Conservation (phyloP, 306 rosid species). For the Sesbania bispinosa region DNA sequence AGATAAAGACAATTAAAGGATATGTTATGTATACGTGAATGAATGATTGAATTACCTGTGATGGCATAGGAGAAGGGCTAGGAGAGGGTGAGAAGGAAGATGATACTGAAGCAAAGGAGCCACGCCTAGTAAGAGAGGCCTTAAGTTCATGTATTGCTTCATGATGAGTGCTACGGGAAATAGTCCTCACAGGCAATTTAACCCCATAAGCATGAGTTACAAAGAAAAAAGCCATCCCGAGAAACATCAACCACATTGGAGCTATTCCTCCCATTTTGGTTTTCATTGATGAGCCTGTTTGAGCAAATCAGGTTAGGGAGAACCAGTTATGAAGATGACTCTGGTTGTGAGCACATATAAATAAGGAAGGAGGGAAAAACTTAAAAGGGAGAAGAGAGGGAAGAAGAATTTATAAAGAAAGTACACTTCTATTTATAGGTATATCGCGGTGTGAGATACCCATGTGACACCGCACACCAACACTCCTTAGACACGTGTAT, state of each 20-base stretch:
- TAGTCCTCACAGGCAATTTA: conserved; percentile 8
- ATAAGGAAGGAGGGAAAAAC: not conserved
- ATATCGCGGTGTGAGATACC: too few species aligned
- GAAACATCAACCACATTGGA: conserved; percentile 20
- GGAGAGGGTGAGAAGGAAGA: too few species aligned
- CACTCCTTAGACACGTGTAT: too few species aligned
- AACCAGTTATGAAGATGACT: conserved; percentile 21
- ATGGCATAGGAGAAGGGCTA: conserved; percentile 6
- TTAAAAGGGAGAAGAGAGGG: not conserved
- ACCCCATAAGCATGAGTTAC: conserved; percentile 21
- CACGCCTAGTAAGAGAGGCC: conserved; percentile 31
- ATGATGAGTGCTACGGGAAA: conserved; percentile 8
- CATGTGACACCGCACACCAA: too few species aligned
- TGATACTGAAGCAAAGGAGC: conserved; percentile 32
- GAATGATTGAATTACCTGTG: conserved; percentile 28
- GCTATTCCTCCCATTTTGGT: conserved; percentile 22
- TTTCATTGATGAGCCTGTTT: conserved; percentile 18
- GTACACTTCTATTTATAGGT: too few species aligned
- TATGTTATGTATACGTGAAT: not conserved
- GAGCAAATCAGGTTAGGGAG: not conserved
- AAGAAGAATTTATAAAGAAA: too few species aligned
- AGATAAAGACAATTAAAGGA: not conserved
- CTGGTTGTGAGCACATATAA: conserved; percentile 6
- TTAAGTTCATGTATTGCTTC: conserved; percentile 37
- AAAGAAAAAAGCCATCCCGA: conserved; percentile 17